Conservation (phyloP, 352 stramenopile species). For the Achlya hypogyna region DNA sequence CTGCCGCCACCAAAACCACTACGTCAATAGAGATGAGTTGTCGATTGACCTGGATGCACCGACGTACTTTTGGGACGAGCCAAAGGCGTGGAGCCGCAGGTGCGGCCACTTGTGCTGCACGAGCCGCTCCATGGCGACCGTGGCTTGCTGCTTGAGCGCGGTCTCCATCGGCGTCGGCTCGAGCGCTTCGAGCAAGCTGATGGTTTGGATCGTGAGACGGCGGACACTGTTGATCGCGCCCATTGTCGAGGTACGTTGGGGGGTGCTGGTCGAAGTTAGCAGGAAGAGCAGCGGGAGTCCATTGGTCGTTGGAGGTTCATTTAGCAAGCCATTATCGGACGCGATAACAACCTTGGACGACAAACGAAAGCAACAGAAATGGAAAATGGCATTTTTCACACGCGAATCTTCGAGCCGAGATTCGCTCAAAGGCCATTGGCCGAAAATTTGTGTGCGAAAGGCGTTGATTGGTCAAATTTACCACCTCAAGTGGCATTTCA, state of each 20-base stretch:
- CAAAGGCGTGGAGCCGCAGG: conserved; percentile 56
- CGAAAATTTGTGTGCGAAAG: too few relatives aligned
- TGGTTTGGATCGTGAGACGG: conserved; percentile 73
- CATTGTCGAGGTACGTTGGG: conserved; percentile 29
- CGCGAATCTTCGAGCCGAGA: background rate
- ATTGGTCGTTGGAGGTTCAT: background rate
- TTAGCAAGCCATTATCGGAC: conserved; percentile 9
- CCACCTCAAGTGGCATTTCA: too few relatives aligned
- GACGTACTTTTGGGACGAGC: conserved; percentile 63
- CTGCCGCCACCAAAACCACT: conserved; percentile 67
- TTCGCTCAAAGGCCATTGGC: background rate
- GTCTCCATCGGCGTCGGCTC: conserved; percentile 54
- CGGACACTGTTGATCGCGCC: conserved; percentile 67
- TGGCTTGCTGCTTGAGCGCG: conserved; percentile 38
- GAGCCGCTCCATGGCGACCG: conserved; percentile 39
- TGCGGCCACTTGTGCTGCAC: conserved; percentile 46
- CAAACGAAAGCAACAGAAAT: background rate
- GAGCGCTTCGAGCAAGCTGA: conserved; percentile 71
- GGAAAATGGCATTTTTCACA: background rate
- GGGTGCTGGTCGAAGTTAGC: background rate
- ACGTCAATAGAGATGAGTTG: conserved; percentile 2
- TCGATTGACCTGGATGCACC: background rate
- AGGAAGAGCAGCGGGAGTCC: background rate
- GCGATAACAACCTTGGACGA: background rate
- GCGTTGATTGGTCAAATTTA: too few relatives aligned